Evolutionary conservation across 108 stramenopile genomes (phyloP).

Genomic region (Cylindrotheca fusiformis): DNA sequence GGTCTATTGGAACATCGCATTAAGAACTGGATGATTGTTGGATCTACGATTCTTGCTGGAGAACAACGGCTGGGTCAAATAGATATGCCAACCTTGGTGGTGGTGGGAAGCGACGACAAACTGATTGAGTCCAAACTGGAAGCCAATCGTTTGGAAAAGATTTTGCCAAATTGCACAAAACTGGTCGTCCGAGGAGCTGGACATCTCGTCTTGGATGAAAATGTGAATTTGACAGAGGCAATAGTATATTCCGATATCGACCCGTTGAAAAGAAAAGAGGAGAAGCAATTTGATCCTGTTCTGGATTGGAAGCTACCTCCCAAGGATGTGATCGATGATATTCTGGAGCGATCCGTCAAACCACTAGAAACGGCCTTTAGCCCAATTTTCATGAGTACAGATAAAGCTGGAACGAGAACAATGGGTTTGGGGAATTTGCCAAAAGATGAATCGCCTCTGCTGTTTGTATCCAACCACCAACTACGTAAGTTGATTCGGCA

Average conservation of each 20-base stretch:
- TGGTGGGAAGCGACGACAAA: conserved; percentile 74
- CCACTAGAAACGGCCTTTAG: conserved; percentile 53
- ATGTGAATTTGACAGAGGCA: conserved; percentile 84
- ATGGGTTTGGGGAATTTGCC: conserved; percentile 65
- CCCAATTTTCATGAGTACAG: conserved; percentile 85
- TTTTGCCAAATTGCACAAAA: conserved; percentile 58
- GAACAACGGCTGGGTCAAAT: conserved; percentile 48
- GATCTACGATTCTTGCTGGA: conserved; percentile 53
- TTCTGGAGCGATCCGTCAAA: conserved; percentile 48
- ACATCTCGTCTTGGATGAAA: conserved; percentile 76
- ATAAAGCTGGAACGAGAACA: conserved; percentile 53
- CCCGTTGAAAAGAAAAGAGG: conserved; percentile 46
- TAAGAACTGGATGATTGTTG: conserved; percentile 70
- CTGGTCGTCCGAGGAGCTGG: conserved; percentile 60
- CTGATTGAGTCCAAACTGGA: conserved; percentile 73
- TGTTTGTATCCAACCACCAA: conserved; percentile 93
- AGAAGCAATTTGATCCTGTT: conserved; percentile 65
- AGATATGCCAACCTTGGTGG: conserved; percentile 64
- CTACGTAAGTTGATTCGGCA: conserved; percentile 39
- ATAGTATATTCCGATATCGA: conserved; percentile 74
- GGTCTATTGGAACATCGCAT: conserved; percentile 63
- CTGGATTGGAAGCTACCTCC: conserved; percentile 73
- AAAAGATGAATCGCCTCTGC: conserved; percentile 49
- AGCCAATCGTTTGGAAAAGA: conserved; percentile 49
- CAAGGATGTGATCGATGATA: conserved; percentile 43